Evolutionary conservation across 257 asterid genomes (phyloP).

Genomic region (Ballota nigra): DNA sequence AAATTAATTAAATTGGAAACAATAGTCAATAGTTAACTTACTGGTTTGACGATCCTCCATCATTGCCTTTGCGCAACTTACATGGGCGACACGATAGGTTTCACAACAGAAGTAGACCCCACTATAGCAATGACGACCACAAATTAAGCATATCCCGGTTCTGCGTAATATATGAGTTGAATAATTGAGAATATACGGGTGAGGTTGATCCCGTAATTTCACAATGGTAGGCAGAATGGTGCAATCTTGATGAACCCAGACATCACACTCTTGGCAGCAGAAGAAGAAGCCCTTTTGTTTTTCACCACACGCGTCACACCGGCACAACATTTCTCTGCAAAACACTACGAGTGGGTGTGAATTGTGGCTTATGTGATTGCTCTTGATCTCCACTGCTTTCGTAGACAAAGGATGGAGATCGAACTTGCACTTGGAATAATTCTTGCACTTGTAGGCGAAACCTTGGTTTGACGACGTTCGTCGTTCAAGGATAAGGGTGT

Average conservation of each 20-base stretch:
- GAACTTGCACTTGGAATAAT: background rate
- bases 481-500: no score
- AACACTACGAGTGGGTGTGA: background rate
- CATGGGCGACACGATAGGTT: fast-evolving
- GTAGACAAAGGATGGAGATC: background rate
- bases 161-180: background rate
- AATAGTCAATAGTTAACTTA: background rate
- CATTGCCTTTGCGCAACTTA: background rate
- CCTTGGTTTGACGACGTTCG: no score
- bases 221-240: background rate
- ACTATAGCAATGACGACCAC: background rate
- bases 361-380: background rate
- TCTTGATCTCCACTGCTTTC: background rate
- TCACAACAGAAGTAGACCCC: background rate
- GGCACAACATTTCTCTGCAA: background rate
- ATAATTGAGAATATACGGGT: background rate
- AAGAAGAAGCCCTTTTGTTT: slow-evolving; percentile 1
- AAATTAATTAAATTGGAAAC: no score
- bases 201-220: background rate
- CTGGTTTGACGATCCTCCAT: background rate
- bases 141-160: background rate
- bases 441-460: no score
- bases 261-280: background rate
- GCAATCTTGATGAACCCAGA: slow-evolving; percentile 15
- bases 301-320: background rate